Evolutionary conservation across 805 yeast species (phyloP), one percentile per base, ranked within the genome.

Genomic region (Ogataea nitratoaversa): DNA sequence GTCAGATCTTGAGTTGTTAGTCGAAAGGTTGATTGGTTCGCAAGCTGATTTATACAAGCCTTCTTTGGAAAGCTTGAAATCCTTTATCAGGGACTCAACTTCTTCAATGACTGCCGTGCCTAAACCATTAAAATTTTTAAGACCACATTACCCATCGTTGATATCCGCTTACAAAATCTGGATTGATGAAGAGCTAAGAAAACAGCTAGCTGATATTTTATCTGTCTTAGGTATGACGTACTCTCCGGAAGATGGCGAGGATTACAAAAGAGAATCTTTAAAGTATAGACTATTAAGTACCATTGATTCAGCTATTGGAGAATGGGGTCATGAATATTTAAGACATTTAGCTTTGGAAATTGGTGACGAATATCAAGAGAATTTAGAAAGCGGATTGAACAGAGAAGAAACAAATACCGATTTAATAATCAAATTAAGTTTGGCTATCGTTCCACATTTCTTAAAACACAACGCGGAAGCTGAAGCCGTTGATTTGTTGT

Each of bases 91-190:
- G 50, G 95, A 93, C 40, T 85, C 97, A 11, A 93, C 99, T 3
- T 86, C 96, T 29, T 90, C 97, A 8, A 93, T 93, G 97, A 93
- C 99, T 2, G 99, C 99, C 3, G 99, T 93, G 37, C 99, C 99
- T 29, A 93, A 93, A 65, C 99, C 99, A 5, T 76, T 93, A 66
- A 95, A 93, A 69, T 93, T 93, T 60, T 73, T 93, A 49, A 79
- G 96, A 56, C 96, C 97, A 7, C 86, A 80, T 56, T 93, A 82
- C 59, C 80, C 82, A 17, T 55, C 71, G n/a, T 70, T 93, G 54
- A 76, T 78, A 25, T 73, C 69, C 40, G 65, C 85, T 30, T 84
- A 82, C 61, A 80, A 76, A 28, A 68, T 70, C 27, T 88, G 96
- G 96, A 64, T 70, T 11, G 50, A 53, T 34, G 30, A 59, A 3